Base-by-base conservation (phyloP, 1,284 basidiomycete genomes). In the Austroboletus novae-zelandiae region DNA sequence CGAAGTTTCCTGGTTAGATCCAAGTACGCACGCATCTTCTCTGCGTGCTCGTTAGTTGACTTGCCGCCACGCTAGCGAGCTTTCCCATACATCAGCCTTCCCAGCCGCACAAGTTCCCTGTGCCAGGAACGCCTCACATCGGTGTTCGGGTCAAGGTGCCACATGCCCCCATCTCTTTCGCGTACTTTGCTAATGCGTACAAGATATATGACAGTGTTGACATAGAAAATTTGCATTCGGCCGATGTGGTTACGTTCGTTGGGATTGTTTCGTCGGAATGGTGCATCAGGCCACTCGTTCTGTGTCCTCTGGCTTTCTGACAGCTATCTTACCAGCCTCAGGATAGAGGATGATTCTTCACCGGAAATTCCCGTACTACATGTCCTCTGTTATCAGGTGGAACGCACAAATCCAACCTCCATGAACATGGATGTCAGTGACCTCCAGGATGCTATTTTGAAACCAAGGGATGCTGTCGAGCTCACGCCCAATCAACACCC, bases 111-210 rank as follows among this genome's bases (percentile, higher is more conserved):
- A 91, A 90, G 59, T 87, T 75, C 58, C 86, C 87, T 13, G 55
- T 80, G 15, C 71, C 77, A 9, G 68, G 68, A n/a, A 61, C 62
- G 13, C 54, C 72, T 10, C 84, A 89, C 60, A 60, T 87, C 11
- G 88, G 85, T 9, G 74, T 80, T 3, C 84, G 86, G 65, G 68
- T 87, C 57, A 90, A 89, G 74, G 86, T 86, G n/a, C 58, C 34
- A 13, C 47, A n/a, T 48, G 11, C 36, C 36, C 20, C 14, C 31
- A 40, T 42, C 6, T 40, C 2, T 7, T 15, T 20, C 15, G 15
- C 30, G 2, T n/a, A 23, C 42, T 54, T 18, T 18, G 32, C 51
- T 49, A 37, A 67, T 7, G 17, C 20, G 27, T 32, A 9, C 27
- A 54, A 88, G 84, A 67, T 88, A 27, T 89, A 89, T 57, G 78